Evolutionary conservation across 2,329 filamentous ascomycete species (phyloP).

Genomic region (Aspergillus hiratsukae): DNA sequence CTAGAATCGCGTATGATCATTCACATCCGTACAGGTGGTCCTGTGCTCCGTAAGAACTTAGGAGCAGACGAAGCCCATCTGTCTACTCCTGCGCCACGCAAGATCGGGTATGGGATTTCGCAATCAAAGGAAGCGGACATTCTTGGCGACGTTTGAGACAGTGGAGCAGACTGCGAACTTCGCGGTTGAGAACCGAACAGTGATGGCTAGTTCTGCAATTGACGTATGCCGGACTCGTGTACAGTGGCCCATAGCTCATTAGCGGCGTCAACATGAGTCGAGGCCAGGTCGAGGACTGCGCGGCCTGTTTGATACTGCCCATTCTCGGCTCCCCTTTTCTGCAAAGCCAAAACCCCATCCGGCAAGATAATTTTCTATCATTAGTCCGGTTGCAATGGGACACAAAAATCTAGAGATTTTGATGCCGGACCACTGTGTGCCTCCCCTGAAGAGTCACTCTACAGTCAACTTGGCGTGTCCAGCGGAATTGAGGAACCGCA

Average conservation of each 20-base stretch:
- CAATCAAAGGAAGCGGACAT: constrained; percentile 14
- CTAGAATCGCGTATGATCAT: neutral
- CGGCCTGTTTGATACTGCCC: neutral
- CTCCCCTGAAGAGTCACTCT: neutral
- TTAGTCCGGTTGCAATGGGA: neutral
- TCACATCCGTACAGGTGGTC: neutral
- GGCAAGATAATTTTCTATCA: neutral
- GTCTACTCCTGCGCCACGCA: constrained; percentile 14
- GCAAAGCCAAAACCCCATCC: neutral
- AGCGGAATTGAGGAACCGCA: neutral
- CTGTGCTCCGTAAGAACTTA: neutral
- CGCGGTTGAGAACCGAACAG: neutral
- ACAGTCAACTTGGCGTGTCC: neutral
- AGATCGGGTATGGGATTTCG: constrained; percentile 19
- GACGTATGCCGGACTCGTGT: neutral
- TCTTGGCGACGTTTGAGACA: constrained; percentile 22
- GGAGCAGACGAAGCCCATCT: neutral
- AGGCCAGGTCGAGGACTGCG: neutral
- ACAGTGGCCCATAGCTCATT: neutral
- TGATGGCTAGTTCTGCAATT: neutral
- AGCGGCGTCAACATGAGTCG: neutral
- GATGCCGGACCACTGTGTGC: neutral
- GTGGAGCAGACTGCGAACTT: constrained; percentile 17
- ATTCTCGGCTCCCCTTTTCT: neutral
- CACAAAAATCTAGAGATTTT: neutral